Conservation (phyloP, 75 land plant genomes). For the Picea glauca region DNA sequence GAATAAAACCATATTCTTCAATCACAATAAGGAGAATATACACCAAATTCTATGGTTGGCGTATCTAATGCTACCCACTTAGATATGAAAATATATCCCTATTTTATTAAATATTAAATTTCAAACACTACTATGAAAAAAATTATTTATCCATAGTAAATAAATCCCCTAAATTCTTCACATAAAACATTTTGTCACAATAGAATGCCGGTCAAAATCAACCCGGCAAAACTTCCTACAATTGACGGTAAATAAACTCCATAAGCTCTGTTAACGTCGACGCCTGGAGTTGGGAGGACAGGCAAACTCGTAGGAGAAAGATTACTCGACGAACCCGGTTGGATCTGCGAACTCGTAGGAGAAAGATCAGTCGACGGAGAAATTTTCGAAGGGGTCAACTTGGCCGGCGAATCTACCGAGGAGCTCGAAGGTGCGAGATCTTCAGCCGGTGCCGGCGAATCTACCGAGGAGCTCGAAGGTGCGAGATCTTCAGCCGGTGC, state of each 20-base stretch:
- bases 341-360: background rate
- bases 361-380: background rate
- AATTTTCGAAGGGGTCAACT: background rate
- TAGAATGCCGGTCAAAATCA: background rate
- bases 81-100: no score
- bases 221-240: background rate
- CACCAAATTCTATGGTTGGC: no score
- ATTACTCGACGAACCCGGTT: background rate
- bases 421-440: background rate
- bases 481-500: background rate
- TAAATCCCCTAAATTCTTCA: no score
- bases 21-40: no score
- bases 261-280: background rate
- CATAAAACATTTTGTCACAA: no score
- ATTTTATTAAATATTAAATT: no score
- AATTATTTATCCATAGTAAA: no score
- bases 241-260: background rate
- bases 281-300: background rate
- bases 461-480: background rate
- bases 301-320: background rate
- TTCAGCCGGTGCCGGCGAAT: background rate
- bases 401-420: background rate
- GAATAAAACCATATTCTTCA: no score
- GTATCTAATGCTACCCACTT: no score
- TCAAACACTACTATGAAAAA: no score